Conservation (phyloP, 768 basidiomycete species). For the Tubosaeta sp. region DNA sequence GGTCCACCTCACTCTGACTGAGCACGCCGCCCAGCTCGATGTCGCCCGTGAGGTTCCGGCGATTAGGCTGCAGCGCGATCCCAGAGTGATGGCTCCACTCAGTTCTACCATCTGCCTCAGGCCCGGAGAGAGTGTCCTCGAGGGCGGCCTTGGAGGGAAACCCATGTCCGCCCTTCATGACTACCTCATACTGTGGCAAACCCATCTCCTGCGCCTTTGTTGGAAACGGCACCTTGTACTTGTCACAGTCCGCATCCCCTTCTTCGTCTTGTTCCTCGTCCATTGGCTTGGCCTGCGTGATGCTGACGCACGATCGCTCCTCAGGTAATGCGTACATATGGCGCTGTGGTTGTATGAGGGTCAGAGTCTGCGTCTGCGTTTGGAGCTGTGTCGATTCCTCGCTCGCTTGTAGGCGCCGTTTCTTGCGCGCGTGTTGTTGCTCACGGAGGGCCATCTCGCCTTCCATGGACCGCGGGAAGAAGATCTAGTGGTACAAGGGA, state of each 20-base stretch:
- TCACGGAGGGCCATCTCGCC: conserved; percentile 56
- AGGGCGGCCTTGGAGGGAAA: neutral
- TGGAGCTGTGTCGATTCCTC: neutral
- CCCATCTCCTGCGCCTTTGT: neutral
- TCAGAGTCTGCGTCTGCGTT: neutral
- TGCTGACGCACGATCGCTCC: conserved; percentile 12
- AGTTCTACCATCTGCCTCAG: neutral
- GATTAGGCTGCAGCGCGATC: conserved; percentile 23
- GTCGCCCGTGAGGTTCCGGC: conserved; percentile 18
- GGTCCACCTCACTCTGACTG: conserved; percentile 39
- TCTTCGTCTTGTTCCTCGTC: neutral
- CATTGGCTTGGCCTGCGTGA: conserved; percentile 1
- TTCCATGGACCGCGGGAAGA: conserved; percentile 78
- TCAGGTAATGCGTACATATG: neutral
- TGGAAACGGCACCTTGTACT: neutral
- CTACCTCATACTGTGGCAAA: conserved; percentile 31
- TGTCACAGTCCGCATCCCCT: neutral
- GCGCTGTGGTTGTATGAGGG: neutral
- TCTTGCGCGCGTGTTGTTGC: conserved; percentile 21
- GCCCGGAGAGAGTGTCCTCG: neutral
- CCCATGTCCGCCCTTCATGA: conserved; percentile 8
- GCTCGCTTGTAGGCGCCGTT: neutral
- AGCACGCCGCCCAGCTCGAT: conserved; percentile 18
- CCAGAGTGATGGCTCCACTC: neutral
- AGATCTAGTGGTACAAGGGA: conserved; percentile 47